Evolutionary conservation across 2,329 filamentous ascomycete genomes (phyloP).

Genomic region (Pleurostoma richardsiae): DNA sequence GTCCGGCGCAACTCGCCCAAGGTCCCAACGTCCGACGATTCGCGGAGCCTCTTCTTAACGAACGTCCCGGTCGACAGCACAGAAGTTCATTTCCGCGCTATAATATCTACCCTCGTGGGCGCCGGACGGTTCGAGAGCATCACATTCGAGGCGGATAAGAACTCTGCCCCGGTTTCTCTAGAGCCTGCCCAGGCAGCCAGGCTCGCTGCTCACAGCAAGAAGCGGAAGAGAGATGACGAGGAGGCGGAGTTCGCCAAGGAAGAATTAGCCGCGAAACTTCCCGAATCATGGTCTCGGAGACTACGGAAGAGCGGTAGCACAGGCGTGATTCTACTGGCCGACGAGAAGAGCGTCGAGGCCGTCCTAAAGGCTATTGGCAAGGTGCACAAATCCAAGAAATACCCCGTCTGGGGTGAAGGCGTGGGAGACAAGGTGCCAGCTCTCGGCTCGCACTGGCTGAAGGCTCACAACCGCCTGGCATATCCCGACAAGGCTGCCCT

Average conservation of each 20-base stretch:
- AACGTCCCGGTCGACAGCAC: conserved; percentile 86
- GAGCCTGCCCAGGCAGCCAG: conserved; percentile 39
- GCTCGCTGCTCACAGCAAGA: conserved; percentile 36
- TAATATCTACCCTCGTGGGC: conserved; percentile 72
- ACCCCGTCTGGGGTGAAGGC: conserved; percentile 64
- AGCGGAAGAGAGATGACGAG: conserved; percentile 39
- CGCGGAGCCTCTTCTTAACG: conserved; percentile 81
- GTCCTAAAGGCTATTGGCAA: conserved; percentile 72
- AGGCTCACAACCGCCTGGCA: conserved; percentile 63
- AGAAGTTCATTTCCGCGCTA: conserved; percentile 65
- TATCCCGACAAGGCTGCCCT: conserved; percentile 65
- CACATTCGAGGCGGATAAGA: conserved; percentile 62
- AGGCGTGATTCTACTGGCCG: conserved; percentile 78
- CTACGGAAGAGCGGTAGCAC: conserved; percentile 71
- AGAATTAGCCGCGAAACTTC: conserved; percentile 58
- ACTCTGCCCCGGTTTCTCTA: conserved; percentile 26
- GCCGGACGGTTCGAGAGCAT: conserved; percentile 75
- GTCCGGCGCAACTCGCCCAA: conserved; percentile 78
- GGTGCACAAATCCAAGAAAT: conserved; percentile 52
- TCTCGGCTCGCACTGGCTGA: conserved; percentile 53
- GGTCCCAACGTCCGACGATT: conserved; percentile 66
- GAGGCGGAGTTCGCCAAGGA: conserved; percentile 40
- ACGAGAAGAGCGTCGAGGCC: conserved; percentile 70
- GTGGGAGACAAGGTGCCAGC: conserved; percentile 50
- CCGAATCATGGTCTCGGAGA: conserved; percentile 66